Conservation (phyloP, 140 eudicot species). For the Flaveria floridana region DNA sequence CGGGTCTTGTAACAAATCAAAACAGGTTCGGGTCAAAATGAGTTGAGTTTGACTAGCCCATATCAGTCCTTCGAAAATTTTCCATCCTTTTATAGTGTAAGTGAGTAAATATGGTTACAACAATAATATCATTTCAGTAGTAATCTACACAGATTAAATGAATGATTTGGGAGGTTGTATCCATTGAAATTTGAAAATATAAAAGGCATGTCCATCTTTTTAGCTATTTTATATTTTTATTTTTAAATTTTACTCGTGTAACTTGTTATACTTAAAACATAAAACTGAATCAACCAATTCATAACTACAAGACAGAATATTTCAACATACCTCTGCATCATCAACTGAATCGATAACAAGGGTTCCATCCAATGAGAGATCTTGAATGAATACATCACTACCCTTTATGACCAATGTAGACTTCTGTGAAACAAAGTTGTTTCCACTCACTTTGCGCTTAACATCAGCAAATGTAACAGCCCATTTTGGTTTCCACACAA, state of each 20-base stretch:
- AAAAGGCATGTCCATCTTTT: background rate
- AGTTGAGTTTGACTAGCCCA: background rate
- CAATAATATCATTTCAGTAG: background rate
- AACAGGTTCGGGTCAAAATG: background rate
- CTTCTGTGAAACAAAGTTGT: slow-evolving; percentile 55
- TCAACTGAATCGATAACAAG: slow-evolving; percentile 63
- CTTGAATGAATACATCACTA: slow-evolving; percentile 48
- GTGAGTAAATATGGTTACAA: background rate
- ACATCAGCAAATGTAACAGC: slow-evolving; percentile 75
- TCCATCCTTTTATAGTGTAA: background rate
- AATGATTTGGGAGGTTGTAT: background rate
- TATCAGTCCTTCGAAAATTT: background rate
- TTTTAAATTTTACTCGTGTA: background rate
- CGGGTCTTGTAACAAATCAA: background rate
- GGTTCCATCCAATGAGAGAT: slow-evolving; percentile 79
- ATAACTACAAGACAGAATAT: background rate
- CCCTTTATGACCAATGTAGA: slow-evolving; percentile 83
- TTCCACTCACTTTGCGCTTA: slow-evolving; percentile 60
- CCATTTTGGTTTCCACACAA: slow-evolving; percentile 92
- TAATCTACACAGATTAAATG: background rate
- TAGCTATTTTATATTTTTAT: background rate
- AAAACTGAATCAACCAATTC: background rate
- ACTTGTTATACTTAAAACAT: background rate
- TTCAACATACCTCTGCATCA: slow-evolving; percentile 67
- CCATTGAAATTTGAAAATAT: background rate